phyloP scores from a whole-genome alignment of 345 rosid genomes.

The Gossypium longicalyx region DNA sequence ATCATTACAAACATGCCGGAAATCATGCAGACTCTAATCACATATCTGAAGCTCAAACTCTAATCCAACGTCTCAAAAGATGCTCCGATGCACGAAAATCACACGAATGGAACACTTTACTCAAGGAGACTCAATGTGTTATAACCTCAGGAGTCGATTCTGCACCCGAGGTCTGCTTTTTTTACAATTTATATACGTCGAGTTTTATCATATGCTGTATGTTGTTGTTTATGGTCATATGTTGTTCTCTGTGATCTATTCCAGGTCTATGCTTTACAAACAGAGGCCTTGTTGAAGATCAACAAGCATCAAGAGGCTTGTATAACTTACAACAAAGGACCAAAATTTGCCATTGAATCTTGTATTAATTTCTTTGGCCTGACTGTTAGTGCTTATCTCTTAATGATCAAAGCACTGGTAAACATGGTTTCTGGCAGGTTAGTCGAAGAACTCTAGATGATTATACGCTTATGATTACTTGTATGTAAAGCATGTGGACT shows the following conservation, averaged over 20 bases:
- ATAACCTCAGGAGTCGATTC: conserved; percentile 55
- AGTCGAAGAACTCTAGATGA: conserved; percentile 11
- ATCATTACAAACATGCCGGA: conserved; percentile 48
- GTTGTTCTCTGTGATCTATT: neutral
- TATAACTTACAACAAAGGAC: conserved; percentile 39
- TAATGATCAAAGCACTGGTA: conserved; percentile 47
- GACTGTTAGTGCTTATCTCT: conserved; percentile 32
- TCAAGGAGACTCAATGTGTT: conserved; percentile 40
- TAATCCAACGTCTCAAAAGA: conserved; percentile 33
- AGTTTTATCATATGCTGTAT: neutral
- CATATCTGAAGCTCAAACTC: conserved; percentile 40
- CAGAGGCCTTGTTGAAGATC: conserved; percentile 55
- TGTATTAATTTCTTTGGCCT: conserved; percentile 46
- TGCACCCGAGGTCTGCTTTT: conserved; percentile 49
- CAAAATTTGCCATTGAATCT: conserved; percentile 34
- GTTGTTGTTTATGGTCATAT: neutral
- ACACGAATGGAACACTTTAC: conserved; percentile 45
- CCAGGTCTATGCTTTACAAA: conserved; percentile 56
- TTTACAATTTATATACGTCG: neutral
- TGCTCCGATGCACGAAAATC: conserved; percentile 41
- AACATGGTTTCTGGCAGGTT: conserved; percentile 71
- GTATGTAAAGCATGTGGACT: neutral
- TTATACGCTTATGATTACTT: neutral
- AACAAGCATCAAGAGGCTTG: conserved; percentile 59
- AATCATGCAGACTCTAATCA: conserved; percentile 30